Percentiles rank a stretch among this genome's conserved stretches.
These are phyloP conservation scores for Erodium maritimum DNA, from an alignment of 345 rosid genomes.

Conservation along the genomic window DNA sequence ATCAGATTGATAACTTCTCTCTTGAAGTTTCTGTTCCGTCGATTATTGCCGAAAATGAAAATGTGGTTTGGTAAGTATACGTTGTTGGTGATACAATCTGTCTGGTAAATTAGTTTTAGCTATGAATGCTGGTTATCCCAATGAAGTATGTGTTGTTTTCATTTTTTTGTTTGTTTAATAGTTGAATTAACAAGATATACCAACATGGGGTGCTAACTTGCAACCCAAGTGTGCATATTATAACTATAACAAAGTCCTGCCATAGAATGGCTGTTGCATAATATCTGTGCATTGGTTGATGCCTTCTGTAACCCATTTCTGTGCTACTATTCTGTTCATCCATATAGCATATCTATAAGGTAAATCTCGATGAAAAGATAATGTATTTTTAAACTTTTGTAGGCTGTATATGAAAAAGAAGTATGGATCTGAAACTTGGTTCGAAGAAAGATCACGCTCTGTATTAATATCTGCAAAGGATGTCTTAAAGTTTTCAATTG, in stretches of 20 bases:
- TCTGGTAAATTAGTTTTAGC: too few species aligned
- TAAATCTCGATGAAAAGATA: not conserved
- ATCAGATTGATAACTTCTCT: conserved; percentile 52
- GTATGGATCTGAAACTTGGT: conserved; percentile 47
- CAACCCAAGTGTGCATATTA: not conserved
- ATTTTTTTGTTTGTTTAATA: too few species aligned
- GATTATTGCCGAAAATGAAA: conserved; percentile 40
- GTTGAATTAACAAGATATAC: not conserved
- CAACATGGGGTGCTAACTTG: not conserved
- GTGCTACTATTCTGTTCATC: not conserved
- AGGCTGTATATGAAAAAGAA: conserved; percentile 53
- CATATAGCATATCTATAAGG: not conserved
- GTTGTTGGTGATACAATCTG: conserved; percentile 1
- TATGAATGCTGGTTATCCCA: too few species aligned
- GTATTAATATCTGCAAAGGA: conserved; percentile 49
- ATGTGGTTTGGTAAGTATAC: conserved; percentile 40
- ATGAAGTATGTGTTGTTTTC: too few species aligned
- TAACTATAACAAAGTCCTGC: not conserved
- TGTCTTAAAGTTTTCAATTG: conserved; percentile 49
- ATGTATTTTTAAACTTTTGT: conserved; percentile 8
- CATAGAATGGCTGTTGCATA: not conserved
- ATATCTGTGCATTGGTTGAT: not conserved
- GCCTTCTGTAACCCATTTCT: not conserved
- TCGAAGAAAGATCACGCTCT: conserved; percentile 26
- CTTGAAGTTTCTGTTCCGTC: conserved; percentile 67